Evolutionary conservation across 2,329 filamentous ascomycete species (phyloP), one percentile per base, ranked within the genome.

Genomic region (Aspergillus brunneoviolaceus): DNA sequence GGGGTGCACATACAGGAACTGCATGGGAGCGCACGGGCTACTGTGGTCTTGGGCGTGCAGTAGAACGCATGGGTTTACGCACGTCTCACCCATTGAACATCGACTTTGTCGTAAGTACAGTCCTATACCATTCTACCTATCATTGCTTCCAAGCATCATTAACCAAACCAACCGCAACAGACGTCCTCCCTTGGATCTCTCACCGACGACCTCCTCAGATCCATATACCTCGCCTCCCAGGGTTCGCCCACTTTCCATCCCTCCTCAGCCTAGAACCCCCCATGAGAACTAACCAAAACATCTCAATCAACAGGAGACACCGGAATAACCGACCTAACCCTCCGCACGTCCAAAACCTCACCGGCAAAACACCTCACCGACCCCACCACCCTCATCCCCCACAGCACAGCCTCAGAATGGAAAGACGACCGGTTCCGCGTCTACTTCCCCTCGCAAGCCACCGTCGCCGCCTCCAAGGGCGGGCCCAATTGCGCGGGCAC

Each of bases 161-260:
- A 61, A 60, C 52, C 61, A 63, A 68, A 68, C 63, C 16, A 50
- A 7, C 3, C 3, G 27, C 33, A 27, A 49, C 64, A 89, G 88
- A 85, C 90, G 25, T 91, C 94, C 0, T 97, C 94, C 0, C 77
- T 98, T 5, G 95, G 94, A 19, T 86, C 86, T 9, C 72, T 98
- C 48, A 92, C 87, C 56, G 80, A 84, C 48, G 82, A 85, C 6
- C 86, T 96, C 60, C 74, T 97, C 45, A 75, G 77, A 57, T 79
- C 79, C 23, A 77, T 90, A 3, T 85, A 87, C 67, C 76, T 83
- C 50, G 86, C 87, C 11, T 82, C 84, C 25, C 80, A 80, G 77
- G 87, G 85, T 79, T 72, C 61, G 64, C 51, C 35, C 19, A 29
- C 25, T 29, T 23, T 42, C 3, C 12, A 51, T 14, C 50, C 48